Evolutionary conservation across 768 basidiomycete genomes (phyloP).

Genomic region (Pulveroboletus sp.): DNA sequence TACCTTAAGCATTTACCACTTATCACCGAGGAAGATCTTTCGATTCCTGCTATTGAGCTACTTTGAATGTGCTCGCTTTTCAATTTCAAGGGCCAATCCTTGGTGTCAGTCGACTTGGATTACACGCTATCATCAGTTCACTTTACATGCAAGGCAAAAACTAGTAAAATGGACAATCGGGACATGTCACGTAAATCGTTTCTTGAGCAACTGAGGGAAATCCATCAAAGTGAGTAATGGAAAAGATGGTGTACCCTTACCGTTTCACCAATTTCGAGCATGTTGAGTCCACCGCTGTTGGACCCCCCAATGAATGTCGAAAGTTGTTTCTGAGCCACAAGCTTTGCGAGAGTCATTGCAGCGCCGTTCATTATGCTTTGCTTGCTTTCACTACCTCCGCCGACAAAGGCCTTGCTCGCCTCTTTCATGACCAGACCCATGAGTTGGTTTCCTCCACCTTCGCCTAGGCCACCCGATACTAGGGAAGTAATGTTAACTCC

Average conservation of each 20-base stretch:
- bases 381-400: conserved; percentile 56
- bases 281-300: conserved; percentile 64
- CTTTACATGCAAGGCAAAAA: background rate
- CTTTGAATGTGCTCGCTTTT: no score
- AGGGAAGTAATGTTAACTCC: conserved; percentile 33
- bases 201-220: background rate
- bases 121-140: no score
- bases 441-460: conserved; percentile 54
- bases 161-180: background rate
- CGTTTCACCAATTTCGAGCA: conserved; percentile 46
- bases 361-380: conserved; percentile 85
- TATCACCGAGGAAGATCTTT: no score
- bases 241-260: conserved; percentile 32
- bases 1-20: no score
- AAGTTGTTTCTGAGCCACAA: conserved; percentile 63
- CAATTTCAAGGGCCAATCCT: no score
- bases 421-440: conserved; percentile 87
- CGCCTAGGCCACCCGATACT: conserved; percentile 33
- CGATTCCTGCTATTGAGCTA: no score
- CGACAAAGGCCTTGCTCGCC: conserved; percentile 66
- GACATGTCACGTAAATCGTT: background rate
- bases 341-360: conserved; percentile 81
- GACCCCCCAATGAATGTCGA: conserved; percentile 45
- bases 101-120: no score
- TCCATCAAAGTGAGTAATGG: no score